Evolutionary conservation across 257 asterid genomes (phyloP).

Genomic region (Solanum phureja): DNA sequence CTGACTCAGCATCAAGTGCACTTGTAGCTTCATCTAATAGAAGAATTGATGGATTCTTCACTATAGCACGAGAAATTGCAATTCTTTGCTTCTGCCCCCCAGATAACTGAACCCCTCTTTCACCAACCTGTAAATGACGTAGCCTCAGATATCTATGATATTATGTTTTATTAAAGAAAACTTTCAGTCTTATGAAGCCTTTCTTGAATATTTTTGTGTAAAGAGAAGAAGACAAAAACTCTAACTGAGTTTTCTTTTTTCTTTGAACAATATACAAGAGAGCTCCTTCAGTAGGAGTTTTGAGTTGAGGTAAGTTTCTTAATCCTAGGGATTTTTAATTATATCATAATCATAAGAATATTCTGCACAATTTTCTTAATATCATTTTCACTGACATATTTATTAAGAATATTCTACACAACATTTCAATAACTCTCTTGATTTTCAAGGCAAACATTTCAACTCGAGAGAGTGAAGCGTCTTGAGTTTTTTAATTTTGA

Average conservation of each 20-base stretch:
- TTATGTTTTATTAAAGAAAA: background rate
- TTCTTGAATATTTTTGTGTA: background rate
- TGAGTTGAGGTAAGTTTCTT: background rate
- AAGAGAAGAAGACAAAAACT: background rate
- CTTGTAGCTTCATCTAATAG: constrained; percentile 95
- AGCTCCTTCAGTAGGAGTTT: background rate
- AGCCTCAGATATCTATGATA: background rate
- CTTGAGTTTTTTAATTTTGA: background rate
- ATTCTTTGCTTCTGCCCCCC: constrained; percentile 98
- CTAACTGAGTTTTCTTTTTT: background rate
- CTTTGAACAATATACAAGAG: background rate
- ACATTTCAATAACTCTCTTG: background rate
- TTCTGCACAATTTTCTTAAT: background rate
- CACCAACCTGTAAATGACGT: constrained; percentile 64
- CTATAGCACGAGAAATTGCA: constrained; percentile 86
- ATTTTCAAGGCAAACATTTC: background rate
- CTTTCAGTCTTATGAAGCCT: background rate
- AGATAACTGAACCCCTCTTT: constrained; percentile 93
- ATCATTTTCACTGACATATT: background rate
- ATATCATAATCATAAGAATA: background rate
- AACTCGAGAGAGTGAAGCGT: background rate
- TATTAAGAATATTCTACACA: background rate
- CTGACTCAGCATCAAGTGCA: constrained; percentile 97
- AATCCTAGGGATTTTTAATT: background rate
- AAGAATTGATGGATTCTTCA: constrained; percentile 80